Evolutionary conservation across 1,284 basidiomycete genomes (phyloP), one percentile per base, ranked within the genome.

Genomic region (Schizophyllum amplum): DNA sequence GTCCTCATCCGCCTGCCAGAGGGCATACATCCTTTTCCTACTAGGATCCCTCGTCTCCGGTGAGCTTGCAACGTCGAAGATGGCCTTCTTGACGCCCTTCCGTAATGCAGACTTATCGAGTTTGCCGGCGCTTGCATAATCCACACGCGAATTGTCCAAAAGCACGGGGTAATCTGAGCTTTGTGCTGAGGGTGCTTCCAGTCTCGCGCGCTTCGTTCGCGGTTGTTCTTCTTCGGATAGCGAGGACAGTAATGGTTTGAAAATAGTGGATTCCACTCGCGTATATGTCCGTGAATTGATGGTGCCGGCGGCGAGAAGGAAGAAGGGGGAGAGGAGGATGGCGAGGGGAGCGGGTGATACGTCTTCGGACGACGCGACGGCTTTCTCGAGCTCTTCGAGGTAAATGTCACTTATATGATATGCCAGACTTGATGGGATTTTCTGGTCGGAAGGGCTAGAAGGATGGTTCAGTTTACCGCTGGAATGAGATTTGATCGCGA

Each of bases 361-460:
- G 58, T 53, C 55, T 54, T 42, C 33, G 59, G 15, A 59, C 24
- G 64, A 60, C 15, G 65, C 67, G 27, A 84, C 63, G 15, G 82
- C 84, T 65, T 90, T 93, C 66, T 98, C 84, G 25, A 99, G 80
- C 69, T 99, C 96, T 62, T 91, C 87, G 6, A 97, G 71, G 71
- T 92, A 98, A 52, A 98, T 85, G 68, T 99, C 96, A 23, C 86
- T 78, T 6, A 99, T 69, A 69, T 99, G 96, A 66, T 90, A 94
- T 11, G 84, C 77, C 17, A 98, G 75, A 57, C 93, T 87, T 15
- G 81, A 73, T 0, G 95, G 93, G 0, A 95, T 84, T 54, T 84
- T 82, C 24, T 73, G 74, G 66, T 97, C 87, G 59, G 80, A 75
- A 24, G 85, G 80, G 64, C 93, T 95, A 58, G 54, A 55, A 23